Percentiles rank a stretch among this genome's conserved stretches.
phyloP scores from a whole-genome alignment of 495 filamentous ascomycete species.

The Xylaria scruposa region DNA sequence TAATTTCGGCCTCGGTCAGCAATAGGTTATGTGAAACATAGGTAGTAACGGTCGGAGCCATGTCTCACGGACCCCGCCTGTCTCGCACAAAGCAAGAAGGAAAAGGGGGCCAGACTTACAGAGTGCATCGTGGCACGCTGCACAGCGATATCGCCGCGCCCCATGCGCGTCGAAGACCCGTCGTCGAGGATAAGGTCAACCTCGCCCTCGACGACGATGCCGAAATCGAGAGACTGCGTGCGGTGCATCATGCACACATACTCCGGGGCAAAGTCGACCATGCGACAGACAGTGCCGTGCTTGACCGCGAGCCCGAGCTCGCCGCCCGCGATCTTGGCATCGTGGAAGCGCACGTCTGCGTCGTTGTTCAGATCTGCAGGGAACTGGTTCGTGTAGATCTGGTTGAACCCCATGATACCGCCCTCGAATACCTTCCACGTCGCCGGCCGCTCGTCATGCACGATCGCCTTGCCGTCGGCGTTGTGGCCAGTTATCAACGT shows the following conservation, averaged over 20 bases:
- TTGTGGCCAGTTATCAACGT: slow-evolving; percentile 52
- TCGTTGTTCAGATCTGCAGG: slow-evolving; percentile 59
- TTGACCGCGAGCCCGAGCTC: slow-evolving; percentile 54
- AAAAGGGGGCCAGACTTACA: slow-evolving; percentile 38
- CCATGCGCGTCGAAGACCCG: slow-evolving; percentile 62
- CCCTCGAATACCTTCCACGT: slow-evolving; percentile 32
- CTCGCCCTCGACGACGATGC: slow-evolving; percentile 76
- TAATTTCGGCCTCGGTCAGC: slow-evolving; percentile 59
- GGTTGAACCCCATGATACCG: slow-evolving; percentile 36
- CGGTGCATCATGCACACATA: slow-evolving; percentile 69
- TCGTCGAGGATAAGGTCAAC: slow-evolving; percentile 68
- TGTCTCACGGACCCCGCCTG: not conserved
- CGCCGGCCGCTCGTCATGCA: slow-evolving; percentile 41
- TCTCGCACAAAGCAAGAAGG: not conserved
- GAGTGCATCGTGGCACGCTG: slow-evolving; percentile 74
- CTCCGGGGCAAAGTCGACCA: slow-evolving; percentile 66
- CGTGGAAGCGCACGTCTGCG: slow-evolving; percentile 56
- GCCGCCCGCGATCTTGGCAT: slow-evolving; percentile 39
- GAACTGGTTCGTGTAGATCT: slow-evolving; percentile 62
- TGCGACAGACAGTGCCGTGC: slow-evolving; percentile 63
- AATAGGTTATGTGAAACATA: slow-evolving; percentile 52
- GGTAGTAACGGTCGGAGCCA: not conserved
- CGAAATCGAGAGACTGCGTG: slow-evolving; percentile 76
- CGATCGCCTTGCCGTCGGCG: slow-evolving; percentile 44
- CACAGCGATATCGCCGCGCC: slow-evolving; percentile 66